A percentile compares a stretch with the other conserved stretches of the same genome.
Evolutionary conservation across 305 asterid genomes (phyloP).

Genomic region (Fraxinus dipetala): DNA sequence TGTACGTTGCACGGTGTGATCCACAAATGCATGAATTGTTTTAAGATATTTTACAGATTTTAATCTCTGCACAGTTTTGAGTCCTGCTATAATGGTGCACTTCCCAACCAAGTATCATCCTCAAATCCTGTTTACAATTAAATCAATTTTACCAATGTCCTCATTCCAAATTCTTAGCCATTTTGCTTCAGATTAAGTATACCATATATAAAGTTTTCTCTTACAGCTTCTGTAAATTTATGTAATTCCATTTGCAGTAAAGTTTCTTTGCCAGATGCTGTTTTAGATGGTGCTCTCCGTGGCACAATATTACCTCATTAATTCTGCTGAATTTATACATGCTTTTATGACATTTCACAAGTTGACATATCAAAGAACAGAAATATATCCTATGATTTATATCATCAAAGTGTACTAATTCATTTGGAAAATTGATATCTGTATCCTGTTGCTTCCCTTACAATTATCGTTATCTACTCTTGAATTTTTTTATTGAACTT

Average conservation of each 20-base stretch:
- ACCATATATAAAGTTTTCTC: background rate
- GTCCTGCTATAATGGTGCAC: background rate
- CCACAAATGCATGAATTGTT: conserved; percentile 5
- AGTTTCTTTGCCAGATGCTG: background rate
- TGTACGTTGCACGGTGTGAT: background rate
- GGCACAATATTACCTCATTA: background rate
- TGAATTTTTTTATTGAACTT: conserved; percentile 5
- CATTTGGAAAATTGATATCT: conserved; percentile 1
- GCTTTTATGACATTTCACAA: conserved; percentile 4
- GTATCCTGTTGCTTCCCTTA: conserved; percentile 1
- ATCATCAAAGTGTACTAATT: background rate
- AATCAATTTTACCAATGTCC: background rate
- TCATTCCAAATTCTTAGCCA: conserved; percentile 13
- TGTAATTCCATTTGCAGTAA: background rate
- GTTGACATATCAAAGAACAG: background rate
- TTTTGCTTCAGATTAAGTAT: conserved; percentile 4
- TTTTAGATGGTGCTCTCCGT: background rate
- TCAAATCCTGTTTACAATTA: background rate
- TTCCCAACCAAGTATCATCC: background rate
- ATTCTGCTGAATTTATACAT: background rate
- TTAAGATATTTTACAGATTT: background rate
- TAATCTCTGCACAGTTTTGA: conserved; percentile 3
- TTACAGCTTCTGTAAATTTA: background rate
- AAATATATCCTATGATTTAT: conserved; percentile 8
- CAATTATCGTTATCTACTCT: conserved; percentile 6